Percentiles rank a stretch among this genome's conserved stretches.
phyloP scores from a whole-genome alignment of 2,329 filamentous ascomycete species.

The Penicillium sp. region DNA sequence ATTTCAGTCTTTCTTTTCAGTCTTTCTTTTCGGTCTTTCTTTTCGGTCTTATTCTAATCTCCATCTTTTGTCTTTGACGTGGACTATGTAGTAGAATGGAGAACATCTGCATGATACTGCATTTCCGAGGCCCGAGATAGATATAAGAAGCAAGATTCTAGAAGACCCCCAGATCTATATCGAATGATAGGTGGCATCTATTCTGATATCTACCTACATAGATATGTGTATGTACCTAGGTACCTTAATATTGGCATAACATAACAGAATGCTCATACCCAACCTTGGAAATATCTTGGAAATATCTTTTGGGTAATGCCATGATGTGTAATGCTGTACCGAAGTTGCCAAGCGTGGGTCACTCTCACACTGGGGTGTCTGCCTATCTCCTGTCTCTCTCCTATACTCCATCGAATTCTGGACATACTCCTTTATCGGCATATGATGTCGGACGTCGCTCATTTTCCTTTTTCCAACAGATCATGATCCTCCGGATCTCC shows the following conservation, averaged over 20 bases:
- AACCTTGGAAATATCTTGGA: too few relatives aligned
- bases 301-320: background rate
- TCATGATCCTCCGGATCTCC: conserved; percentile 38
- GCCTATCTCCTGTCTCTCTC: conserved; percentile 5
- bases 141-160: too few relatives aligned
- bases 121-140: background rate
- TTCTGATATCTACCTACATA: background rate
- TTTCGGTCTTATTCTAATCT: background rate
- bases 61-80: background rate
- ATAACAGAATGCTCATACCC: background rate
- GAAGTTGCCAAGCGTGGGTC: conserved; percentile 11
- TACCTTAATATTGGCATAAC: background rate
- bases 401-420: conserved; percentile 11
- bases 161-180: background rate
- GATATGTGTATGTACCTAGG: too few relatives aligned
- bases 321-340: conserved; percentile 7
- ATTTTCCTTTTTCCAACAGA: conserved; percentile 31
- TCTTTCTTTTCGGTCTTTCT: background rate
- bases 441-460: conserved; percentile 34
- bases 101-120: background rate
- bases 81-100: background rate
- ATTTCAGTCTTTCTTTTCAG: background rate
- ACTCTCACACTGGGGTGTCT: conserved; percentile 7
- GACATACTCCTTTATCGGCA: background rate
- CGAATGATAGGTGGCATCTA: background rate